Percentiles rank a stretch among this genome's conserved stretches.
phyloP scores from a whole-genome alignment of 192 early-diverging fungal species.

The Coemansia sp. region DNA sequence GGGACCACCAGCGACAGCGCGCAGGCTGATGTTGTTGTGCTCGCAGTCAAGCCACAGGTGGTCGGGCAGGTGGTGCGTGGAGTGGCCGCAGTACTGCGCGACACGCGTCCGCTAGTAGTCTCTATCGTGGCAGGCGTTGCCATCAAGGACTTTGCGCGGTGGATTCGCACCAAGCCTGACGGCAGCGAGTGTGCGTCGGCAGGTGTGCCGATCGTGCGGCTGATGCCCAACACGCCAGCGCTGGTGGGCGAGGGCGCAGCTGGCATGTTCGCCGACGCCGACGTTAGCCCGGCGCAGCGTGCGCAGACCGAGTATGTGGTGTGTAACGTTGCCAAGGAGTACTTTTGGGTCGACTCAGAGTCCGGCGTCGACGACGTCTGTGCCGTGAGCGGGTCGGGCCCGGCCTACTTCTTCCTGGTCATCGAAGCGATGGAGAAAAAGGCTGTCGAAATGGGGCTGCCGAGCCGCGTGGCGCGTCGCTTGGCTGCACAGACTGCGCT shows the following conservation, averaged over 20 bases:
- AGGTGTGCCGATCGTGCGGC: conserved; percentile 64
- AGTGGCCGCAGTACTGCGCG: conserved; percentile 51
- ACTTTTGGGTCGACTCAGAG: conserved; percentile 82
- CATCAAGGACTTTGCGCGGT: conserved; percentile 67
- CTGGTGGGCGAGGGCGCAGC: conserved; percentile 83
- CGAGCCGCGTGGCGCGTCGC: conserved; percentile 65
- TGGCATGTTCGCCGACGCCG: conserved; percentile 70
- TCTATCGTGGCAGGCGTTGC: conserved; percentile 90
- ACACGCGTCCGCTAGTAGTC: conserved; percentile 67
- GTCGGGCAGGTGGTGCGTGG: conserved; percentile 66
- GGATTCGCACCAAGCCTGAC: conserved; percentile 54
- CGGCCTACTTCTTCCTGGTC: conserved; percentile 94
- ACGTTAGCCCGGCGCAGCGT: conserved; percentile 62
- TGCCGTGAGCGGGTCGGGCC: conserved; percentile 86
- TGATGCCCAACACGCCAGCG: conserved; percentile 97
- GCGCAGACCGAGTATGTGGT: conserved; percentile 66
- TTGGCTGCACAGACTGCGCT: conserved; percentile 90
- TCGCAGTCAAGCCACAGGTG: conserved; percentile 93
- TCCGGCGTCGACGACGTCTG: conserved; percentile 81
- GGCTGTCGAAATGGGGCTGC: conserved; percentile 70
- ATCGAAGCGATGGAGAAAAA: conserved; percentile 86
- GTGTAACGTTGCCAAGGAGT: conserved; percentile 70
- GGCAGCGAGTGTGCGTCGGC: not conserved
- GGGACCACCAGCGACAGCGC: conserved; percentile 22
- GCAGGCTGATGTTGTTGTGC: conserved; percentile 66